Evolutionary conservation across 73 alveolate genomes (phyloP).

Genomic region (Effrenium voratum): DNA sequence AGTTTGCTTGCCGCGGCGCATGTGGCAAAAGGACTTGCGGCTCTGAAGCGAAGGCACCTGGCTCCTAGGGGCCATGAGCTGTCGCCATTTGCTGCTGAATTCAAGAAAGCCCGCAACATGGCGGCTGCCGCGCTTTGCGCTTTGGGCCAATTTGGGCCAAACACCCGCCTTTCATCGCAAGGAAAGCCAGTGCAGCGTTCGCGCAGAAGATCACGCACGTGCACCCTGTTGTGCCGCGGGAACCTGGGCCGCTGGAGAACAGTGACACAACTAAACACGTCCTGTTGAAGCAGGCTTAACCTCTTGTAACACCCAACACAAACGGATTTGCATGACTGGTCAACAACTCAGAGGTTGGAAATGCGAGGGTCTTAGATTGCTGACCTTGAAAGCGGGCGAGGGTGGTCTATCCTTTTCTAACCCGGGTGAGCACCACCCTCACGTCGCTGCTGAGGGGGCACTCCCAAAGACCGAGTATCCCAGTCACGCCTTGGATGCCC

Average conservation of each 20-base stretch:
- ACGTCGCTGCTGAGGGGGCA: too few species aligned
- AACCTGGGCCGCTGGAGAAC: not conserved
- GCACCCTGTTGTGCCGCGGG: slow-evolving; percentile 63
- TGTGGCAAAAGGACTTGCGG: slow-evolving; percentile 80
- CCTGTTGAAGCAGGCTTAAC: not conserved
- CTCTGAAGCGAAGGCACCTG: slow-evolving; percentile 30
- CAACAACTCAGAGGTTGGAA: too few species aligned
- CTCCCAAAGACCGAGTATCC: too few species aligned
- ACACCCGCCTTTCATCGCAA: slow-evolving; percentile 56
- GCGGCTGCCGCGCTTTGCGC: too few species aligned
- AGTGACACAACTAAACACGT: not conserved
- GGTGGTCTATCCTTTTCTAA: too few species aligned
- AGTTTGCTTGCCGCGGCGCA: slow-evolving; percentile 10
- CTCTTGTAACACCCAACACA: not conserved
- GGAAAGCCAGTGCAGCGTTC: slow-evolving; percentile 91
- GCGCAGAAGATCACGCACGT: slow-evolving; percentile 71
- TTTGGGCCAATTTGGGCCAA: not conserved
- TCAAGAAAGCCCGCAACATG: too few species aligned
- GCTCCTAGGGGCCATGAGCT: not conserved
- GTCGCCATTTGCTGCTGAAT: not conserved
- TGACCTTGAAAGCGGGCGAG: too few species aligned
- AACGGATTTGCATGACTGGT: not conserved
- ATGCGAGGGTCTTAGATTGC: too few species aligned
- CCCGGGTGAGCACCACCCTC: too few species aligned
- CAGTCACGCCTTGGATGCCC: too few species aligned